Percentiles rank a stretch among this genome's conserved stretches.
These are phyloP conservation scores for Saccharum hybrid DNA, from an alignment of 202 grass and related monocot genomes.

Conservation along the genomic window DNA sequence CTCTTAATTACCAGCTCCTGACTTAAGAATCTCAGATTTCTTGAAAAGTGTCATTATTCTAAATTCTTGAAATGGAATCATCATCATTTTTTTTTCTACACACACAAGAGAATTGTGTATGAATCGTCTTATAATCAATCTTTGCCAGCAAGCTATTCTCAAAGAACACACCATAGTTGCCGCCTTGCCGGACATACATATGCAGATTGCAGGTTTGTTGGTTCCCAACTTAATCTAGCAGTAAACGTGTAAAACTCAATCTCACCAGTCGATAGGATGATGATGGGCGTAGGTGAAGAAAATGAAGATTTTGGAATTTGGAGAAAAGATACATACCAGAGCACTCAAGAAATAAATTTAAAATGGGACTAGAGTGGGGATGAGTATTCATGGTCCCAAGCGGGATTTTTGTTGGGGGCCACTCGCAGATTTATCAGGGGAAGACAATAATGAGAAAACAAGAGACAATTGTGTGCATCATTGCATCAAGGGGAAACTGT, in stretches of 20 bases:
- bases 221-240: not conserved
- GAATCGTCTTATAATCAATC: not conserved
- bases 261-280: too few relatives aligned
- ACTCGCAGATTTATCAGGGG: not conserved
- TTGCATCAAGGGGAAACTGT: not conserved
- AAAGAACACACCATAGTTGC: not conserved
- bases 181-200: not conserved
- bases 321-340: not conserved
- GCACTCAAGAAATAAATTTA: not conserved
- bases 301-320: too few relatives aligned
- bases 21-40: not conserved
- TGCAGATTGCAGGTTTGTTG: not conserved
- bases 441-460: not conserved
- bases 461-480: not conserved
- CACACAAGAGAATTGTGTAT: not conserved
- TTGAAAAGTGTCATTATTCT: not conserved
- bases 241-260: not conserved
- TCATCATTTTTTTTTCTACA: not conserved
- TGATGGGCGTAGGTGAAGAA: too few relatives aligned
- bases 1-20: not conserved
- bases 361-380: not conserved
- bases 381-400: too few relatives aligned
- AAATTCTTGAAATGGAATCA: not conserved
- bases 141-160: not conserved
- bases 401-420: too few relatives aligned